Evolutionary conservation across 768 basidiomycete species (phyloP), one percentile per base, ranked within the genome.

Genomic region (Calocybe indica): DNA sequence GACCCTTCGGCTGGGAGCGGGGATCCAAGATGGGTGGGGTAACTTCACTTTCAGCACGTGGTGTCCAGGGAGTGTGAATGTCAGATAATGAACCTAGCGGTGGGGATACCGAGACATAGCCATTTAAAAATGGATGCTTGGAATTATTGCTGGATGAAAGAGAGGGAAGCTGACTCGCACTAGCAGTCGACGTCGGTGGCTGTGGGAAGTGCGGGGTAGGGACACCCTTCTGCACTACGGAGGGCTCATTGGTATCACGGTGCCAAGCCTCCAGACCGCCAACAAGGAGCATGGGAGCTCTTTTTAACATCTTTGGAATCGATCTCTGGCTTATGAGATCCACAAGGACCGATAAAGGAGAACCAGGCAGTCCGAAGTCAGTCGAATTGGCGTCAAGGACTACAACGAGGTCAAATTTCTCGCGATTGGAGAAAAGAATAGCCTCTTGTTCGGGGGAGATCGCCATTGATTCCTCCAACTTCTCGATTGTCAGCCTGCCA

Each of bases 211-310:
- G 22, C 22, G 22, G 2, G 22, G 22, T 22, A 22, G 22, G 22
- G 22, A 22, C 22, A 22, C 22, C 22, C 22, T 22, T 22, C 22
- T 22, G 22, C 22, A 22, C 22, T 22, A 22, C 22, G 22, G 22
- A 22, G 22, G 22, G 22, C 4, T 71, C 73, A 1, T 79, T 74
- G 41, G 86, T 63, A 40, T 78, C 75, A 43, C 61, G 68, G 58
- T 76, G 80, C 92, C 93, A 98, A 3, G 83, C 88, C 41, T 83
- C 76, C 40, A 91, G 69, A 1, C 95, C 95, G 3, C 94, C 95
- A 5, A 85, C 72, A 22, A 98, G 78, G 53, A 96, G 65, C 64
- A 92, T 80, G 1, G 95, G 94, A 55, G 80, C 78, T 38, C 87
- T 72, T 54, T 80, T 82, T 13, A 91, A 66, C 48, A 83, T 70